Evolutionary conservation across 371 early-diverging fungal species (phyloP).

Genomic region (Zopfochytrium polystomum): DNA sequence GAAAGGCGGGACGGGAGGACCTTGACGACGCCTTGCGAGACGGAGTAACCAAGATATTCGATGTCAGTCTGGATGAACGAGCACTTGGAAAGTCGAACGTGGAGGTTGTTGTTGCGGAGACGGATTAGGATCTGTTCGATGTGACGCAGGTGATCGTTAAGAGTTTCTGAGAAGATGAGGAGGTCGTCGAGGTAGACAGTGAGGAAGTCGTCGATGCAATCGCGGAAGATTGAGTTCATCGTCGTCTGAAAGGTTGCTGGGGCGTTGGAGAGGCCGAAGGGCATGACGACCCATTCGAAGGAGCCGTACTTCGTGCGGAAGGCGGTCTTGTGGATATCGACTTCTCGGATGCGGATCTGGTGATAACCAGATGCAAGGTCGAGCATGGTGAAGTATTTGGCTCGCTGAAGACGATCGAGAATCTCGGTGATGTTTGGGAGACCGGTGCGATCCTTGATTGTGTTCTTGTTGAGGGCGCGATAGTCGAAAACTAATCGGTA

Average conservation of each 20-base stretch:
- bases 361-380: too few relatives aligned
- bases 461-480: too few relatives aligned
- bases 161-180: conserved; percentile 34
- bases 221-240: conserved; percentile 43
- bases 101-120: conserved; percentile 32
- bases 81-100: conserved; percentile 33
- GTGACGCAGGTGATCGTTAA: conserved; percentile 35
- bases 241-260: conserved; percentile 47
- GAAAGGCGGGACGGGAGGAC: conserved; percentile 32
- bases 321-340: too few relatives aligned
- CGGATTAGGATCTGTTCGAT: conserved; percentile 30
- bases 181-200: conserved; percentile 25
- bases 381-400: conserved; percentile 8
- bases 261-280: too few relatives aligned
- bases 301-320: too few relatives aligned
- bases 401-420: too few relatives aligned
- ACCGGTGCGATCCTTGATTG: conserved; percentile 15
- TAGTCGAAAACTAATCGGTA: conserved; percentile 16
- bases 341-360: conserved; percentile 12
- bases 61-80: too few relatives aligned
- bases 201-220: too few relatives aligned
- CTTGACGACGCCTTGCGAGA: conserved; percentile 23
- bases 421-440: conserved; percentile 17
- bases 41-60: not conserved
- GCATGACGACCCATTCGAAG: conserved; percentile 34